Evolutionary conservation across 1,284 basidiomycete species (phyloP).

Genomic region (Mycena sp.): DNA sequence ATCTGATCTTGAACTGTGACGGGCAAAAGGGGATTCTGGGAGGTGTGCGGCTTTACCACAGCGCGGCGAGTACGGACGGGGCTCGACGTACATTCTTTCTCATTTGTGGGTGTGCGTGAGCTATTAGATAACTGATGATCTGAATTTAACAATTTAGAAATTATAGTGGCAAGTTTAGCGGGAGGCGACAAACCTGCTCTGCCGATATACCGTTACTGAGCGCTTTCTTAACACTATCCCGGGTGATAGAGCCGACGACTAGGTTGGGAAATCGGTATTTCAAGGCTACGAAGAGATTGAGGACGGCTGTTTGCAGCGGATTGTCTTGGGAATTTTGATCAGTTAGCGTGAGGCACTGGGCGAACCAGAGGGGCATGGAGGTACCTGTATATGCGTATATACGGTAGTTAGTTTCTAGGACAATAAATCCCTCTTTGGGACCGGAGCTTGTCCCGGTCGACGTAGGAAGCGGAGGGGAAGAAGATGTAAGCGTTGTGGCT

Average conservation of each 20-base stretch:
- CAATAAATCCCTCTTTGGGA: slow-evolving; percentile 88
- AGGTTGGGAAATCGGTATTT: slow-evolving; percentile 97
- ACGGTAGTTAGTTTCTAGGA: slow-evolving; percentile 98
- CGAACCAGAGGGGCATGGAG: slow-evolving; percentile 24
- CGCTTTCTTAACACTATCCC: slow-evolving; percentile 95
- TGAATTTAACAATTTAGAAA: slow-evolving; percentile 43
- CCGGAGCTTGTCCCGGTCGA: slow-evolving; percentile 65
- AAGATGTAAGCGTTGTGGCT: slow-evolving; percentile 92
- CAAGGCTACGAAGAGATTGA: slow-evolving; percentile 93
- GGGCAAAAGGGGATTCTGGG: slow-evolving; percentile 87
- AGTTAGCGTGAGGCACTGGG: slow-evolving; percentile 24
- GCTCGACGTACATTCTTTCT: slow-evolving; percentile 79
- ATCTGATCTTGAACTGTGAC: slow-evolving; percentile 99
- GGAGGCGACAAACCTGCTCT: slow-evolving; percentile 74
- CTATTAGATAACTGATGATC: slow-evolving; percentile 95
- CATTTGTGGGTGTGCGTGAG: slow-evolving; percentile 99
- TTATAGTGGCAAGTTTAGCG: slow-evolving; percentile 19
- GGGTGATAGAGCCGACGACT: slow-evolving; percentile 93
- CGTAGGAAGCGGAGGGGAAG: slow-evolving; percentile 75
- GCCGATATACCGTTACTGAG: slow-evolving; percentile 96
- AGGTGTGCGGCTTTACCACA: slow-evolving; percentile 26
- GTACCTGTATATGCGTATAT: slow-evolving; percentile 97
- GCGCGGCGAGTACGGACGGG: slow-evolving; percentile 29
- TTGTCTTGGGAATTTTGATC: slow-evolving; percentile 76
- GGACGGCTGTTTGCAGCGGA: slow-evolving; percentile 94